These are phyloP conservation scores for Ceratocystis cacaofunesta DNA, from an alignment of 2,329 filamentous ascomycete species.

Conservation along the genomic window DNA sequence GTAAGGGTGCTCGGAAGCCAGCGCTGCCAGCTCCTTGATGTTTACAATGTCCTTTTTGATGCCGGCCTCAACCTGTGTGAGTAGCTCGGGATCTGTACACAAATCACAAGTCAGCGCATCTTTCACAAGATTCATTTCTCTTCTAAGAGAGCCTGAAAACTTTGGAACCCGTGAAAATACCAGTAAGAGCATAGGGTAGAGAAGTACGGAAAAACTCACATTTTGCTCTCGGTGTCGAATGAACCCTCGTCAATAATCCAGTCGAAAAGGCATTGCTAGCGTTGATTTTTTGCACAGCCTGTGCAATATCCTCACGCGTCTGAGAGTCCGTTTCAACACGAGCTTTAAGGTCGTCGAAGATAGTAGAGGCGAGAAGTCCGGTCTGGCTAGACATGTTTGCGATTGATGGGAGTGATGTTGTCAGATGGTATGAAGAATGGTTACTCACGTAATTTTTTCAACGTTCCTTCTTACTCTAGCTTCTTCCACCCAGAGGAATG, in stretches of 20 bases:
- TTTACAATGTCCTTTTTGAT: constrained; percentile 60
- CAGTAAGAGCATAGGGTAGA: not conserved
- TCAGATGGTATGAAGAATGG: too few relatives aligned
- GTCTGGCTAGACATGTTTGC: not conserved
- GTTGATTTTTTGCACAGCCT: constrained; percentile 12
- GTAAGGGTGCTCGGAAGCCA: constrained; percentile 79
- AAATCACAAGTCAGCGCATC: not conserved
- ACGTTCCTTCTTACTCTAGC: too few relatives aligned
- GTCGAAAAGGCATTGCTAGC: constrained; percentile 11
- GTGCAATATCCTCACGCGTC: constrained; percentile 6
- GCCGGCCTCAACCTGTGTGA: constrained; percentile 53
- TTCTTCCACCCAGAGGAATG: too few relatives aligned
- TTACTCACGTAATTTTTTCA: not conserved
- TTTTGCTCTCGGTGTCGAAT: constrained; percentile 60
- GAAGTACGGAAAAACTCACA: constrained; percentile 27
- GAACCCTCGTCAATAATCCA: constrained; percentile 35
- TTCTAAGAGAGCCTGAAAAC: too few relatives aligned
- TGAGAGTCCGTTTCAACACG: constrained; percentile 7
- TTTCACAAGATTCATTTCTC: not conserved
- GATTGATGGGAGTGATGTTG: not conserved
- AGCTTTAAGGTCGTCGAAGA: constrained; percentile 14
- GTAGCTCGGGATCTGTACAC: constrained; percentile 46
- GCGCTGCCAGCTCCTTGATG: constrained; percentile 51
- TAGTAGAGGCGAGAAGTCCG: constrained; percentile 8
- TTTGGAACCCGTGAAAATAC: too few relatives aligned